These are phyloP conservation scores for Ceratocystiopsis minuta DNA, from an alignment of 2,329 filamentous ascomycete species.

Conservation along the genomic window DNA sequence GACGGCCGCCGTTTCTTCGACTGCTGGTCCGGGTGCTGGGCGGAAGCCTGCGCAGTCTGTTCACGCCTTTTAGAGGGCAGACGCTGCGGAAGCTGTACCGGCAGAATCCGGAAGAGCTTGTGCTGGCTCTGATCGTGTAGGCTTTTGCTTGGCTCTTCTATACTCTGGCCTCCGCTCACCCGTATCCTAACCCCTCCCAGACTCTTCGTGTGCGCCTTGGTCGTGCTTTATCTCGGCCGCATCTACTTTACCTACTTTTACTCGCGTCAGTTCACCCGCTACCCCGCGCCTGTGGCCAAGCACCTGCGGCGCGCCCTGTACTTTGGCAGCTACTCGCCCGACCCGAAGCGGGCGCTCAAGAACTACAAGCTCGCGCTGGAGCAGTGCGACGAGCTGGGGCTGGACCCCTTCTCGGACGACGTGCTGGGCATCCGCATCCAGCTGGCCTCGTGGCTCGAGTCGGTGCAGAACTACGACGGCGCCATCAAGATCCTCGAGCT, in stretches of 20 bases:
- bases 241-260: slow-evolving; percentile 39
- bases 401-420: slow-evolving; percentile 84
- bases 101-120: slow-evolving; percentile 25
- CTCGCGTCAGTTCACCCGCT: slow-evolving; percentile 34
- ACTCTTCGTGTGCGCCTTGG: slow-evolving; percentile 1
- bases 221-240: slow-evolving; percentile 21
- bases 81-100: slow-evolving; percentile 21
- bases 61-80: slow-evolving; percentile 20
- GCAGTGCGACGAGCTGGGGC: slow-evolving; percentile 50
- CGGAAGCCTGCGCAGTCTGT: slow-evolving; percentile 17
- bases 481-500: slow-evolving; percentile 63
- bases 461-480: slow-evolving; percentile 48
- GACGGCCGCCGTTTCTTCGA: slow-evolving; percentile 10
- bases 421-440: slow-evolving; percentile 79
- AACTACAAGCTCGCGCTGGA: slow-evolving; percentile 69
- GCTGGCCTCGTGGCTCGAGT: slow-evolving; percentile 63
- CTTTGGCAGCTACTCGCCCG: slow-evolving; percentile 60
- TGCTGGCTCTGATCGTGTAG: slow-evolving; percentile 24
- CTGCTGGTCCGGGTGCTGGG: slow-evolving; percentile 16
- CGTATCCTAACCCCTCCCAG: no score
- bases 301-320: slow-evolving; percentile 72
- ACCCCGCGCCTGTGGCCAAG: slow-evolving; percentile 54
- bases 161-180: no score
- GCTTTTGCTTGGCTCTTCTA: not conserved
- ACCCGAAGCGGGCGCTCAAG: slow-evolving; percentile 60